phyloP scores from a whole-genome alignment of 371 early-diverging fungal genomes.

The Mucor velutinosus region DNA sequence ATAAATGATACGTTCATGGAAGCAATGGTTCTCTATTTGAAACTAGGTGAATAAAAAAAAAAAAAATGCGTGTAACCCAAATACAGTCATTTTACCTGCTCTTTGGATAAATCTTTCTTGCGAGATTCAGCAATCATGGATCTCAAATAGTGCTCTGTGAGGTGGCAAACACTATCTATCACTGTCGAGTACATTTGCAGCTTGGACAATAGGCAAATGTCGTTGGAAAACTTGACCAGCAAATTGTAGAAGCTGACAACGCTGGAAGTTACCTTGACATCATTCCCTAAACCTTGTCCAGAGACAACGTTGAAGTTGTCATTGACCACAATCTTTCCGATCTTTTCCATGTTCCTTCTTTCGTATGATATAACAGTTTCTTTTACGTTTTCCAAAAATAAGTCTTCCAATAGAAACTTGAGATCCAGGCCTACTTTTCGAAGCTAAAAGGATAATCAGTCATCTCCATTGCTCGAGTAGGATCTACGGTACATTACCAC shows the following conservation, averaged over 20 bases:
- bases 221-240: slow-evolving; percentile 80
- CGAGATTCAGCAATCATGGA: slow-evolving; percentile 41
- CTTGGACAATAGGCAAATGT: slow-evolving; percentile 70
- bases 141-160: slow-evolving; percentile 49
- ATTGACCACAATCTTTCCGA: slow-evolving; percentile 59
- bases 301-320: slow-evolving; percentile 66
- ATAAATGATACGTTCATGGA: slow-evolving; percentile 66
- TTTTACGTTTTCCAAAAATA: slow-evolving; percentile 74
- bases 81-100: slow-evolving; percentile 34
- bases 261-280: slow-evolving; percentile 57
- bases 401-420: slow-evolving; percentile 80
- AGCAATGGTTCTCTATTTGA: slow-evolving; percentile 47
- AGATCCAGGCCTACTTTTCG: slow-evolving; percentile 81
- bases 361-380: slow-evolving; percentile 70
- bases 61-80: background rate
- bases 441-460: slow-evolving; percentile 39
- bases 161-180: slow-evolving; percentile 37
- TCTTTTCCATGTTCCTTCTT: slow-evolving; percentile 46
- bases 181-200: slow-evolving; percentile 58
- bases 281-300: slow-evolving; percentile 58
- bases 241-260: slow-evolving; percentile 68
- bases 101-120: slow-evolving; percentile 30
- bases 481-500: slow-evolving; percentile 50
- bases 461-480: background rate
- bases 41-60: background rate